Base-by-base conservation (phyloP, 1,284 basidiomycete species). In the Irpex sp. region DNA sequence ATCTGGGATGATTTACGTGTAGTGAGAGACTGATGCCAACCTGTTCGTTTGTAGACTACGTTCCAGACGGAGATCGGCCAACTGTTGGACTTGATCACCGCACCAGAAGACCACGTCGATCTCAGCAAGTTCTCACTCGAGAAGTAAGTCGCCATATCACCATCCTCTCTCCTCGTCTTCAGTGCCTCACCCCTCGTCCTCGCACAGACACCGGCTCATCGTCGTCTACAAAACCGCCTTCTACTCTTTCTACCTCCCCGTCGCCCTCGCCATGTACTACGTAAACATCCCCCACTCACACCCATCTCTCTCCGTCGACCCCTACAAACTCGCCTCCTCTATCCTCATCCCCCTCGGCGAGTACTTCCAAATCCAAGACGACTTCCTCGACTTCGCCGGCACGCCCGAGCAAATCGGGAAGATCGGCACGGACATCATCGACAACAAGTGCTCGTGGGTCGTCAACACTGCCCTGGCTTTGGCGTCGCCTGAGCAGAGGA, bases 401-500 rank as follows among this genome's bases (percentile, higher is more conserved):
- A 86, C 93, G 1, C 94, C 95, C 0, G 94, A 96, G 78, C 85
- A 93, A 69, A 93, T 98, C 61, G 97, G 97, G 66, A 99, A 99
- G 81, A 87, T 98, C 67, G 97, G 97, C 36, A 98, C 97, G 19
- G 97, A 99, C 77, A 99, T 99, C 71, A 78, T 97, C 63, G 97
- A 99, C 79, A 98, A 98, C 87, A 99, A 99, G 80, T 99, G 97
- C 80, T 93, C 92, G 49, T 99, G 97, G 97, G 91, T 92, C 73
- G 83, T 99, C 77, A 98, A 98, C 78, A 89, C 88, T 17, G 97
- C 95, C 36, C 83, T 99, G 65, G 79, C 82, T 15, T 71, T 81
- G 57, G 86, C 82, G 2, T 79, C 76, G 1, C 77, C 83, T 0
- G 79, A 71, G 74, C 94, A 84, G 82, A 86, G 78, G 49, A 74